These are phyloP conservation scores for Tolypocladium pustulatum DNA, from an alignment of 2,329 filamentous ascomycete genomes.

Conservation along the genomic window DNA sequence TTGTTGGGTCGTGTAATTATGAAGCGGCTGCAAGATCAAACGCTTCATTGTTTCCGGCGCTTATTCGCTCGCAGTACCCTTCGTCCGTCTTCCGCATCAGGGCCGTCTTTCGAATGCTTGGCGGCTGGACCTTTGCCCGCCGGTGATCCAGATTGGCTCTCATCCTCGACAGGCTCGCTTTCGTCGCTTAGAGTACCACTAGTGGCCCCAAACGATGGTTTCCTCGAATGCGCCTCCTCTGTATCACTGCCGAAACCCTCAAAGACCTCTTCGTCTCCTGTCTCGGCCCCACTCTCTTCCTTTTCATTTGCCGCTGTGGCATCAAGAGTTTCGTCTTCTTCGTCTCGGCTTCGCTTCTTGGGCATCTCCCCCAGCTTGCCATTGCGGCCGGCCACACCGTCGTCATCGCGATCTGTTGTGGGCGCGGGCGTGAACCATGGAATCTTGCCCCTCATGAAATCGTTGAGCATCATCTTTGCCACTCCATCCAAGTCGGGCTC, in stretches of 20 bases:
- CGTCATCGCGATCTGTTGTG: constrained; percentile 36
- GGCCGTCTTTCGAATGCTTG: not conserved
- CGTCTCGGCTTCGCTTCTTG: constrained; percentile 62
- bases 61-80: constrained; percentile 10
- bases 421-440: constrained; percentile 92
- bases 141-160: constrained; percentile 9
- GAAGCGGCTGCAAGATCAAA: constrained; percentile 3
- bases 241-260: constrained; percentile 26
- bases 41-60: constrained; percentile 13
- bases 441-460: constrained; percentile 89
- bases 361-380: constrained; percentile 80
- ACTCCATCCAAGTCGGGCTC: constrained; percentile 92
- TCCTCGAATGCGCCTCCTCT: constrained; percentile 19
- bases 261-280: constrained; percentile 28
- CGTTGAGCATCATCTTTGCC: constrained; percentile 93
- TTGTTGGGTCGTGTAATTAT: constrained; percentile 8
- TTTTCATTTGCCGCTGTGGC: constrained; percentile 18
- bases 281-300: constrained; percentile 17
- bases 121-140: constrained; percentile 3
- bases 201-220: constrained; percentile 19
- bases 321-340: constrained; percentile 40
- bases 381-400: constrained; percentile 56
- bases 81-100: not conserved
- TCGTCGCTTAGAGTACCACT: constrained; percentile 24
- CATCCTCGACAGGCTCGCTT: constrained; percentile 18